Conservation (phyloP, 2,329 filamentous ascomycete species). For the Pseudogymnoascus sp. region DNA sequence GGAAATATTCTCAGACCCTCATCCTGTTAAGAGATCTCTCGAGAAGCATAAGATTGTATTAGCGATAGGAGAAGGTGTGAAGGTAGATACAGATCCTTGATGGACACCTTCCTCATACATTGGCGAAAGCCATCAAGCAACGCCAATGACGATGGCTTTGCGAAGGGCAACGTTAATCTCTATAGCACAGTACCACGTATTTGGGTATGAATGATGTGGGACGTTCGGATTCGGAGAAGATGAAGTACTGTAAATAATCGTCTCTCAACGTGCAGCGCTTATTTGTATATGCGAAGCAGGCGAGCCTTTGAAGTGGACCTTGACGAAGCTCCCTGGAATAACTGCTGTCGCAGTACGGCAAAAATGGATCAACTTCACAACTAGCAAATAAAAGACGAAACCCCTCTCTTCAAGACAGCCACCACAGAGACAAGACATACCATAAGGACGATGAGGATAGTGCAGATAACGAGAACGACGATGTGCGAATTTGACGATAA, state of each 20-base stretch:
- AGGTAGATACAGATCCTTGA: neutral
- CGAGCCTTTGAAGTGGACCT: neutral
- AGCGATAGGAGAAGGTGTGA: neutral
- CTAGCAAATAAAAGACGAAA: no score
- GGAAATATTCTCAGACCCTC: neutral
- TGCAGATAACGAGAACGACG: no score
- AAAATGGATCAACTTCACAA: no score
- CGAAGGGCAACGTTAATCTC: neutral
- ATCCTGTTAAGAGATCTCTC: neutral
- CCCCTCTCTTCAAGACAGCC: no score
- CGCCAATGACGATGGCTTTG: neutral
- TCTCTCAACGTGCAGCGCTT: neutral
- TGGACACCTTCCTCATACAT: neutral
- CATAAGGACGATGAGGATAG: no score
- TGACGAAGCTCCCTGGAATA: neutral
- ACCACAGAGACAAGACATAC: no score
- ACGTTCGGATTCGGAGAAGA: neutral
- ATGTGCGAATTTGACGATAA: no score
- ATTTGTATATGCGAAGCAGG: neutral
- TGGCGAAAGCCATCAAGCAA: neutral
- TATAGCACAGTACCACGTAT: neutral
- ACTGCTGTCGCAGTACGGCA: neutral
- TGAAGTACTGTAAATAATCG: neutral
- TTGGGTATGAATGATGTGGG: neutral
- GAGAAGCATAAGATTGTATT: conserved; percentile 4